These are phyloP conservation scores for Kazachstania psychrophila DNA, from an alignment of 805 yeast genomes.

Conservation along the genomic window DNA sequence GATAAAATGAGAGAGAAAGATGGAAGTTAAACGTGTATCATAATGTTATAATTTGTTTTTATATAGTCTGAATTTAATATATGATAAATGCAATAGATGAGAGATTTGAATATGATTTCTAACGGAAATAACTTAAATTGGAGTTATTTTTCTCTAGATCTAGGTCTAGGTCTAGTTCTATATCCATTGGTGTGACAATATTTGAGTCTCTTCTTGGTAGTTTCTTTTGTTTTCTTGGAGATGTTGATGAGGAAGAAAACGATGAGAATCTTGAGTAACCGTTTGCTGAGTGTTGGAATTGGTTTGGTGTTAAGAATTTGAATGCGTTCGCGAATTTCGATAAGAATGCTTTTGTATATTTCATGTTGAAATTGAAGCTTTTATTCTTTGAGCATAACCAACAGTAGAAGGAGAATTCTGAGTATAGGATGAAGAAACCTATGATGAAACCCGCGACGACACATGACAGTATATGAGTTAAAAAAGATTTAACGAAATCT, in stretches of 20 bases:
- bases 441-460: slow-evolving; percentile 59
- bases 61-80: too few species aligned
- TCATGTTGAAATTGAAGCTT: slow-evolving; percentile 18
- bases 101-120: too few species aligned
- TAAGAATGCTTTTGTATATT: slow-evolving; percentile 4
- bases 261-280: not conserved
- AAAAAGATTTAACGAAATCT: slow-evolving; percentile 58
- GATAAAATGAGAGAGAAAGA: too few species aligned
- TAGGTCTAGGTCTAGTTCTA: not conserved
- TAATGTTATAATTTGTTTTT: too few species aligned
- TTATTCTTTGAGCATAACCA: slow-evolving; percentile 21
- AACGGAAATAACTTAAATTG: too few species aligned
- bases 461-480: slow-evolving; percentile 61
- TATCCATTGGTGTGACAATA: not conserved
- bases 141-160: slow-evolving; percentile 3
- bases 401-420: slow-evolving; percentile 38
- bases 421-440: slow-evolving; percentile 37
- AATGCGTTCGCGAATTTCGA: not conserved
- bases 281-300: not conserved
- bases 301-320: not conserved
- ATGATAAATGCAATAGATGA: too few species aligned
- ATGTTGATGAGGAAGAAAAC: not conserved
- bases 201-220: slow-evolving; percentile 4
- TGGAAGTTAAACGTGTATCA: too few species aligned
- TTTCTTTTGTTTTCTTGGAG: slow-evolving; percentile 1